A percentile compares a stretch with the other conserved stretches of the same genome.
These are phyloP conservation scores for Sporisorium sorghi DNA, from an alignment of 1,284 basidiomycete genomes.

Conservation along the genomic window DNA sequence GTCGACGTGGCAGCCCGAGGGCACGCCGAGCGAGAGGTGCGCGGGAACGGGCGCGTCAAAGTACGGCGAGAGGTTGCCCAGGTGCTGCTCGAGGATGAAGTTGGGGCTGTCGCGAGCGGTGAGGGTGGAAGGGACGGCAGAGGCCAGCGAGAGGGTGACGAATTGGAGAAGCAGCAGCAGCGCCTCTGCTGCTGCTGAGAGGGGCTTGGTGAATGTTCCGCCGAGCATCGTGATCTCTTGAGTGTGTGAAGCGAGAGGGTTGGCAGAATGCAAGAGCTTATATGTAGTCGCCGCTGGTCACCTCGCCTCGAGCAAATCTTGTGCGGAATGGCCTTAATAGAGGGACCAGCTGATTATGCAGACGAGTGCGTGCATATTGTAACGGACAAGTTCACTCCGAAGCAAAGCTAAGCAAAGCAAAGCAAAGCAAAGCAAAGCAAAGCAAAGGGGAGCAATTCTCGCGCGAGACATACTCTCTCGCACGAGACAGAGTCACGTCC, in stretches of 20 bases:
- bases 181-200: not conserved
- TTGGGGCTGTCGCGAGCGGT: not conserved
- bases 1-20: constrained; percentile 72
- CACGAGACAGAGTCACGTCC: no score
- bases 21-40: constrained; percentile 70
- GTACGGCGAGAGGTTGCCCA: constrained; percentile 68
- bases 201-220: constrained; percentile 1
- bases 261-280: not conserved
- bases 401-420: not conserved
- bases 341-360: not conserved
- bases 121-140: constrained; percentile 1
- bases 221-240: constrained; percentile 3
- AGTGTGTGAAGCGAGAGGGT: not conserved
- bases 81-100: constrained; percentile 22
- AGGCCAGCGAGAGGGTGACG: constrained; percentile 13
- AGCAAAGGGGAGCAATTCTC: no score
- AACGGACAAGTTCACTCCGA: constrained; percentile 10
- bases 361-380: not conserved
- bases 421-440: no score
- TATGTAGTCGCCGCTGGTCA: not conserved
- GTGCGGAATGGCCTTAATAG: no score
- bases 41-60: constrained; percentile 69
- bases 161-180: constrained; percentile 28
- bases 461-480: no score
- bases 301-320: not conserved